These are phyloP conservation scores for Exophiala sp. DNA, from an alignment of 2,329 filamentous ascomycete species.

Conservation along the genomic window DNA sequence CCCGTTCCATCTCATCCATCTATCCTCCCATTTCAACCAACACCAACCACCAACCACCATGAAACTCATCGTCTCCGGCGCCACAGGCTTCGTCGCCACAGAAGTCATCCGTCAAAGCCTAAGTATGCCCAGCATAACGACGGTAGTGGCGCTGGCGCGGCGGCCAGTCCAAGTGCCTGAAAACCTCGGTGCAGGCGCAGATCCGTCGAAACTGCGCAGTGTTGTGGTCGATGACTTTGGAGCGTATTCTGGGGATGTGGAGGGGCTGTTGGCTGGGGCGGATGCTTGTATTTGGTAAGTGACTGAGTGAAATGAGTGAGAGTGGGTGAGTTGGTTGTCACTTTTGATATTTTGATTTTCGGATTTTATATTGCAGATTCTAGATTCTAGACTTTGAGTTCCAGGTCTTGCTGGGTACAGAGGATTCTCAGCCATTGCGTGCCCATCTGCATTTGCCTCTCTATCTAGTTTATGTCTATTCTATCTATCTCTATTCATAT, in stretches of 20 bases:
- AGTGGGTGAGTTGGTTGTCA: too few species aligned
- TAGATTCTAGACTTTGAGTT: too few species aligned
- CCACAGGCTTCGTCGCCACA: slow-evolving; percentile 34
- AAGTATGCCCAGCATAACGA: slow-evolving; percentile 29
- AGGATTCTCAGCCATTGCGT: too few species aligned
- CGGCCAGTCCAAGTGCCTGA: slow-evolving; percentile 15
- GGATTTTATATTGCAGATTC: too few species aligned
- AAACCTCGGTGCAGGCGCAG: slow-evolving; percentile 5
- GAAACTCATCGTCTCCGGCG: slow-evolving; percentile 36
- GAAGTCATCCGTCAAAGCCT: slow-evolving; percentile 36
- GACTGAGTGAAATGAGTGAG: neutral
- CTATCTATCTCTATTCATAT: neutral
- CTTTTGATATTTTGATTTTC: too few species aligned
- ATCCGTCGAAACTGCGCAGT: slow-evolving; percentile 32
- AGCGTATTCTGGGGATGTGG: slow-evolving; percentile 33
- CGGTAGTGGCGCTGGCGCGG: slow-evolving; percentile 32
- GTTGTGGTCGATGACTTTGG: slow-evolving; percentile 33
- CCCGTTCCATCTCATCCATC: too few species aligned
- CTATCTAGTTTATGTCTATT: too few species aligned
- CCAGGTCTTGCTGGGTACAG: too few species aligned
- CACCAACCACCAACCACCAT: too few species aligned
- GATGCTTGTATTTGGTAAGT: slow-evolving; percentile 38
- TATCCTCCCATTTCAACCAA: too few species aligned
- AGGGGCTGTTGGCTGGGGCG: slow-evolving; percentile 31
- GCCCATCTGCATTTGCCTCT: too few species aligned